Conservation (phyloP, 1,284 basidiomycete species). For the Heterobasidion annosum region DNA sequence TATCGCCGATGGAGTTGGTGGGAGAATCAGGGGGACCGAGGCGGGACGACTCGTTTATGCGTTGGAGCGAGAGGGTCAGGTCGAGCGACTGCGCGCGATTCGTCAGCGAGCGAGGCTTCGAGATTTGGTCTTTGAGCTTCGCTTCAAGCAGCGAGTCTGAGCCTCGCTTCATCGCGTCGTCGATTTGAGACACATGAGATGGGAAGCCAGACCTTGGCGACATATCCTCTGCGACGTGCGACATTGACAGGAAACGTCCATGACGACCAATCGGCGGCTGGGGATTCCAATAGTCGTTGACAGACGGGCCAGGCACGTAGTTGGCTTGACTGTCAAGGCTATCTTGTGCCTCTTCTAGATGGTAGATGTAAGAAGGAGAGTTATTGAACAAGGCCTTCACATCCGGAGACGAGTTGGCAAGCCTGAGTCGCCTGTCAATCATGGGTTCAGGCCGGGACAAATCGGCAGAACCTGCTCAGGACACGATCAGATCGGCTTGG, state of each 20-base stretch:
- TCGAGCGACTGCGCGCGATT: slow-evolving; percentile 79
- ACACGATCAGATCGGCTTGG: background rate
- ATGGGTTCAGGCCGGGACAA: slow-evolving; percentile 62
- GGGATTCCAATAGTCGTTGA: slow-evolving; percentile 64
- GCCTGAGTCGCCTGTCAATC: slow-evolving; percentile 68
- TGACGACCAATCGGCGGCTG: slow-evolving; percentile 63
- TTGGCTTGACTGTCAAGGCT: slow-evolving; percentile 38
- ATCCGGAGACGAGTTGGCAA: slow-evolving; percentile 86
- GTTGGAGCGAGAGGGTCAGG: slow-evolving; percentile 67
- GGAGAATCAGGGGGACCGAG: slow-evolving; percentile 66
- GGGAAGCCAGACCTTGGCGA: slow-evolving; percentile 55
- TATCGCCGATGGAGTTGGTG: slow-evolving; percentile 56
- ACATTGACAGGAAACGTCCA: slow-evolving; percentile 9
- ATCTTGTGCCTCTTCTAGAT: slow-evolving; percentile 62
- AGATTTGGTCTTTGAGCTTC: slow-evolving; percentile 71
- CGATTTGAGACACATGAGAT: slow-evolving; percentile 45
- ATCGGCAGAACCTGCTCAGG: slow-evolving; percentile 58
- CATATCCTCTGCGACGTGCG: slow-evolving; percentile 13
- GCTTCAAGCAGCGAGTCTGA: slow-evolving; percentile 85
- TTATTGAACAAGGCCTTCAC: slow-evolving; percentile 92
- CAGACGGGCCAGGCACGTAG: slow-evolving; percentile 40
- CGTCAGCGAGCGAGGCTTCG: slow-evolving; percentile 66
- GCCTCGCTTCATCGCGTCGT: slow-evolving; percentile 65
- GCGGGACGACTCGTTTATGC: slow-evolving; percentile 60
- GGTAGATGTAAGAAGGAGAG: slow-evolving; percentile 67